phyloP scores from a whole-genome alignment of 345 rosid genomes.

The Populus ilicifolia region DNA sequence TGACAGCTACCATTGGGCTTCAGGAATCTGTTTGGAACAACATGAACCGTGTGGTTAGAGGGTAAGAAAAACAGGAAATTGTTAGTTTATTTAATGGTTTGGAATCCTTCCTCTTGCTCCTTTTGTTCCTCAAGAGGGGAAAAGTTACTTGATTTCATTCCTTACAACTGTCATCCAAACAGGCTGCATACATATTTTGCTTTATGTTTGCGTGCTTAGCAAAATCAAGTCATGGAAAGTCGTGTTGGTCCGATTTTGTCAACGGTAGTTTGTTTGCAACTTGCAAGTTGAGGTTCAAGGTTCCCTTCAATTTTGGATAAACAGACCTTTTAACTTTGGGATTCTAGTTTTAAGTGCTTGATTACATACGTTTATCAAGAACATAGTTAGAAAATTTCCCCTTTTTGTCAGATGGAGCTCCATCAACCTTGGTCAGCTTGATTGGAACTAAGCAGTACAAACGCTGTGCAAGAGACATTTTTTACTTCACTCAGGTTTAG shows the following conservation, averaged over 20 bases:
- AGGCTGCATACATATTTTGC: neutral
- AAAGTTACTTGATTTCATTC: neutral
- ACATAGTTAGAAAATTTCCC: neutral
- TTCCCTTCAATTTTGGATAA: neutral
- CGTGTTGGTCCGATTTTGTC: neutral
- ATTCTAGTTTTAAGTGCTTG: neutral
- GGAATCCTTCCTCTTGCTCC: neutral
- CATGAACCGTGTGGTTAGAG: neutral
- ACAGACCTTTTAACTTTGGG: neutral
- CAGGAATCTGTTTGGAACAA: neutral
- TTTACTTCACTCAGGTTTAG: slow-evolving; percentile 86
- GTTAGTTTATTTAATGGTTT: neutral
- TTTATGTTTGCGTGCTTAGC: neutral
- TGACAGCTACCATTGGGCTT: neutral
- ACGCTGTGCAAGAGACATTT: slow-evolving; percentile 90
- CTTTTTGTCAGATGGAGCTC: slow-evolving; percentile 74
- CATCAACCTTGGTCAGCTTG: slow-evolving; percentile 81
- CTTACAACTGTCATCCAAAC: too few species aligned
- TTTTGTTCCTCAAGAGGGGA: neutral
- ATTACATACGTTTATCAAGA: neutral
- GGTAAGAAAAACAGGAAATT: neutral
- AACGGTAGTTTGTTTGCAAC: neutral
- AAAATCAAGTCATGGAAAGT: neutral
- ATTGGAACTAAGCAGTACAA: slow-evolving; percentile 86
- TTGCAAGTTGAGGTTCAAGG: neutral